These are phyloP conservation scores for Talaromyces nanjingensis DNA, from an alignment of 495 filamentous ascomycete species.

Conservation along the genomic window DNA sequence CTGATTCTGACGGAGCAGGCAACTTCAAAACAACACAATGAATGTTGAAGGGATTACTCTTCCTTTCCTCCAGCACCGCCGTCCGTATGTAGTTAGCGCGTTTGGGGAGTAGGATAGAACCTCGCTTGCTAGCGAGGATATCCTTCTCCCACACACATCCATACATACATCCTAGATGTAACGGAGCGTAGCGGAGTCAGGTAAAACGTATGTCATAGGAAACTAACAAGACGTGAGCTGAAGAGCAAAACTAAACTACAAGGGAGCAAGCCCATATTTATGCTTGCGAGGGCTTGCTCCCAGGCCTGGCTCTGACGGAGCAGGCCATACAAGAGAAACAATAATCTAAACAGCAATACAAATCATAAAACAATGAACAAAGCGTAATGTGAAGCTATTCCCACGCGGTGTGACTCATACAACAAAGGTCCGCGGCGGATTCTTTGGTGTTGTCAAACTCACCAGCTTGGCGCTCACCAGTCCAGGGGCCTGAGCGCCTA, in stretches of 20 bases:
- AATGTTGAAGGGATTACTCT: no score
- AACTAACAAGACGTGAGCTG: slow-evolving; percentile 7
- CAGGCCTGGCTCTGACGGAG: background rate
- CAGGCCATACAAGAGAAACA: background rate
- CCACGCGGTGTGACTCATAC: background rate
- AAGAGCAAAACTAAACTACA: background rate
- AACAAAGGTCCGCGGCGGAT: background rate
- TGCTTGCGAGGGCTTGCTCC: background rate
- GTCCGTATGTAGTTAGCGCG: no score
- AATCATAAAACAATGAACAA: background rate
- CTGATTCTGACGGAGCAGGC: no score
- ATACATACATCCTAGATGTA: no score
- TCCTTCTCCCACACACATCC: no score
- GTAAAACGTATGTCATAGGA: background rate
- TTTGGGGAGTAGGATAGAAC: no score
- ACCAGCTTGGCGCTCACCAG: no score
- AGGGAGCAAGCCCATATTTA: slow-evolving; percentile 7
- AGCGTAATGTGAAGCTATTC: background rate
- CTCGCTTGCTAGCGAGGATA: no score
- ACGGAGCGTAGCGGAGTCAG: no score
- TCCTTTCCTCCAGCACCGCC: no score
- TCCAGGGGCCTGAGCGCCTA: no score
- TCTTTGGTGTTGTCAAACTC: slow-evolving; percentile 6
- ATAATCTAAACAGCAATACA: background rate
- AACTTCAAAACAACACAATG: no score